These are phyloP conservation scores for Ceratobasidium sp. DNA, from an alignment of 1,284 basidiomycete genomes.

Conservation along the genomic window DNA sequence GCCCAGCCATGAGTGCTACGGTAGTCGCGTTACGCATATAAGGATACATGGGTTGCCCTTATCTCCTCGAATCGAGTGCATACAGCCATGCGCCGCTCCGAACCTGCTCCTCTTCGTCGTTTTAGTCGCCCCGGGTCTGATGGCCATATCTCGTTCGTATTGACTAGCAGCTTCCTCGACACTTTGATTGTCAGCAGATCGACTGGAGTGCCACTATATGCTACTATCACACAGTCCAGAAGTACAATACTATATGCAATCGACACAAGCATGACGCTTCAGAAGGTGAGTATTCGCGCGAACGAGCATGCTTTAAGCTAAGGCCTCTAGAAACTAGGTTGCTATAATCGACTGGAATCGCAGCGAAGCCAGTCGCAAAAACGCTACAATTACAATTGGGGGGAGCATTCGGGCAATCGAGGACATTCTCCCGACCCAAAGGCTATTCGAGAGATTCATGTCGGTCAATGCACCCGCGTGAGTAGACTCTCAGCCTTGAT, in stretches of 20 bases:
- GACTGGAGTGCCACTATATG: constrained; percentile 19
- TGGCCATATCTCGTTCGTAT: neutral
- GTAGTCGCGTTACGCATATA: neutral
- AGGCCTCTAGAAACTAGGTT: neutral
- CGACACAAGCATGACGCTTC: constrained; percentile 18
- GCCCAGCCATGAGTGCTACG: neutral
- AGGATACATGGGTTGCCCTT: neutral
- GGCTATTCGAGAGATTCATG: neutral
- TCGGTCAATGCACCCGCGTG: neutral
- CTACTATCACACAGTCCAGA: constrained; percentile 16
- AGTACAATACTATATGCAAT: constrained; percentile 20
- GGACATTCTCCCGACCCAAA: neutral
- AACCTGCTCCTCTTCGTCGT: neutral
- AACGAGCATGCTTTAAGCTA: neutral
- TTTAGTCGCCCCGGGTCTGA: neutral
- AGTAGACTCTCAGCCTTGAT: neutral
- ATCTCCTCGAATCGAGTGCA: neutral
- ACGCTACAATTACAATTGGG: neutral
- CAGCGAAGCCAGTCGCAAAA: neutral
- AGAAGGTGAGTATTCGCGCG: constrained; percentile 2
- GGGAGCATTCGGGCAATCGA: neutral
- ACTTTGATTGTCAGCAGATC: constrained; percentile 18
- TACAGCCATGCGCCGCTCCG: constrained; percentile 19
- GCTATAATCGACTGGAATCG: constrained; percentile 7
- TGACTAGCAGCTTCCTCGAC: constrained; percentile 12